These are phyloP conservation scores for Plantago major DNA, from an alignment of 257 asterid genomes.

Conservation along the genomic window DNA sequence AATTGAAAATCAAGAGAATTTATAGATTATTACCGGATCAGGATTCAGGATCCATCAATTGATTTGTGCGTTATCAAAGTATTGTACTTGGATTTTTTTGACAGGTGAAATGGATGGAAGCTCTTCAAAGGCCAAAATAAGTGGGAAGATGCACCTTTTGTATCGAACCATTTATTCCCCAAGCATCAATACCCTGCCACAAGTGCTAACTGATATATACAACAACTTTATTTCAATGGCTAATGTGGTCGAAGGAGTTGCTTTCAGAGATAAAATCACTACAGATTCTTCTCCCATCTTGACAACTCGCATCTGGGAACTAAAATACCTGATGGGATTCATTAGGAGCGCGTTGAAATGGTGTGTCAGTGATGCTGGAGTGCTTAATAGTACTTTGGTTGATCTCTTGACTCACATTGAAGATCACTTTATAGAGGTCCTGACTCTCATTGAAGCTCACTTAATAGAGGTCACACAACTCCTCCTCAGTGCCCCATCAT, in stretches of 20 bases:
- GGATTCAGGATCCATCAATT: no score
- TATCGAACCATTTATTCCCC: background rate
- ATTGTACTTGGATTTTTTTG: no score
- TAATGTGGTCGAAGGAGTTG: background rate
- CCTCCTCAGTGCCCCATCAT: background rate
- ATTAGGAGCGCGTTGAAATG: constrained; percentile 3
- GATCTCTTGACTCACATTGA: background rate
- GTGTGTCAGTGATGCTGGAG: background rate
- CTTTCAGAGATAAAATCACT: no score
- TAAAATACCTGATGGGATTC: background rate
- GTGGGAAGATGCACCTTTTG: background rate
- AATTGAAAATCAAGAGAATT: no score
- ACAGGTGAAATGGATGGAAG: no score
- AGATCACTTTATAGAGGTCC: background rate
- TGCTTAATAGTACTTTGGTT: background rate
- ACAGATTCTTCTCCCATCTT: no score
- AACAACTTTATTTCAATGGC: constrained; percentile 1
- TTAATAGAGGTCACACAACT: no score
- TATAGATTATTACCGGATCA: no score
- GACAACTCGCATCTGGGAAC: no score
- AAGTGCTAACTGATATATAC: background rate
- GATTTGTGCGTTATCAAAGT: no score
- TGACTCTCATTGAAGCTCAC: no score
- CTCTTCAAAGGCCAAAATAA: background rate
- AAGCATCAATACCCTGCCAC: background rate